These are phyloP conservation scores for Selaginella tamariscina DNA, from an alignment of 75 land plant genomes.

Conservation along the genomic window DNA sequence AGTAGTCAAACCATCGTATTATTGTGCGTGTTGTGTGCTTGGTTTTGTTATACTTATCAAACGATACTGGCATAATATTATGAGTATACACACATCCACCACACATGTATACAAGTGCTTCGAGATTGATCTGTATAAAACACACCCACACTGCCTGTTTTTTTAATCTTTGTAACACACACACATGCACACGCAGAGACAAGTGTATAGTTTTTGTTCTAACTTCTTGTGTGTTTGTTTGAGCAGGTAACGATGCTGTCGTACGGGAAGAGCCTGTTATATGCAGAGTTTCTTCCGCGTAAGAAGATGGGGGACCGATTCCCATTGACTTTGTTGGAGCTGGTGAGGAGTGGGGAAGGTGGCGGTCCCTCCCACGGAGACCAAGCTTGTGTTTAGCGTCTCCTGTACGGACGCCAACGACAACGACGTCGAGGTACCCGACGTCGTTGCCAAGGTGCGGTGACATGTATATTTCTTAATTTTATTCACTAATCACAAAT, in stretches of 20 bases:
- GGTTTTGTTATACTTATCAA: too few relatives aligned
- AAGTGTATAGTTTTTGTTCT: too few relatives aligned
- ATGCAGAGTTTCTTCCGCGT: constrained; percentile 37
- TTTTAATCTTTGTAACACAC: too few relatives aligned
- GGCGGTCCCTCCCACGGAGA: constrained; percentile 27
- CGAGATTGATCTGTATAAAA: too few relatives aligned
- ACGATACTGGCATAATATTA: too few relatives aligned
- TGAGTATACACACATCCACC: too few relatives aligned
- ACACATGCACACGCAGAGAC: too few relatives aligned
- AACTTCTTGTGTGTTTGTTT: not conserved
- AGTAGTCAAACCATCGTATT: not conserved
- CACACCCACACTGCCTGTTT: too few relatives aligned
- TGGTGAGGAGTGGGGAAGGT: constrained; percentile 39
- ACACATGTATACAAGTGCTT: too few relatives aligned
- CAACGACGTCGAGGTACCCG: constrained; percentile 43
- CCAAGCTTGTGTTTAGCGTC: constrained; percentile 27
- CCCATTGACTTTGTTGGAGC: constrained; percentile 34
- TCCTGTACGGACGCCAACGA: constrained; percentile 38
- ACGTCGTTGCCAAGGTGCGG: constrained; percentile 30
- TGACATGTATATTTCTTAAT: too few relatives aligned
- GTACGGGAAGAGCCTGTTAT: constrained; percentile 41
- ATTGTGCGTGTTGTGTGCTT: not conserved
- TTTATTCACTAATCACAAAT: too few relatives aligned
- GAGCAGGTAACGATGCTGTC: constrained; percentile 46
- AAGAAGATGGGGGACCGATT: constrained; percentile 42